Evolutionary conservation across 495 filamentous ascomycete species (phyloP), one percentile per base, ranked within the genome.

Genomic region (Chaetomium cochliodes): DNA sequence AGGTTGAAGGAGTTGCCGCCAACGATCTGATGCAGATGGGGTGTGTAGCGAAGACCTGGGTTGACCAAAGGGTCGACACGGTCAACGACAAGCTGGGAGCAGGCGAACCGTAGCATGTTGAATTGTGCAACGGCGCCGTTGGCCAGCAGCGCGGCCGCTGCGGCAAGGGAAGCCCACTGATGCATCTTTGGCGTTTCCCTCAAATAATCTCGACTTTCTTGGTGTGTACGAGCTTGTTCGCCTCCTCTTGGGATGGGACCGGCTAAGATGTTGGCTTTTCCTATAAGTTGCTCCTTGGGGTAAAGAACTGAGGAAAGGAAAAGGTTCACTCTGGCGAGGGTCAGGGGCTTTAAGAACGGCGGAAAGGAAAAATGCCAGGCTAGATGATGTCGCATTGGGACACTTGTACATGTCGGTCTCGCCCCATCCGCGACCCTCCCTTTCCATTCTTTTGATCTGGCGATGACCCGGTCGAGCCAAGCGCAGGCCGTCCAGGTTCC

Each of bases 1-100:
- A 91, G 79, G 72, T 85, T 83, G 74, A 92, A 91, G 6, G 82
- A 88, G 77, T 86, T 90, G 65, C 82, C 79, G 66, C 80, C 80
- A 62, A 83, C 80, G 58, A 83, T 77, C 72, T 83, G 80, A 71
- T 83, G 80, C 60, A 83, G 75, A 72, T 83, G 80, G 33, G 80
- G 79, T 15, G 79, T 80, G 75, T 80, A 82, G 60, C 64, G 73
- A 69, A 76, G 62, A 69, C 80, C 80, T 8, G 80, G 80, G 76
- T 83, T 81, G 64, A 83, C 80, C 39, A 83, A 64, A 58, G 80
- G 80, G 68, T 82, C 80, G 73, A 79, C 73, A 64, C 81, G 80
- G 72, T 83, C 81, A 62, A 84, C 81, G 57, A 85, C 82, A 23
- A 85, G 73, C 72, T 85, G 81, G 39, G 81, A 84, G 77, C 82